A percentile compares a stretch with the other conserved stretches of the same genome.
phyloP scores from a whole-genome alignment of 345 rosid genomes.

The Euphorbia peplus region DNA sequence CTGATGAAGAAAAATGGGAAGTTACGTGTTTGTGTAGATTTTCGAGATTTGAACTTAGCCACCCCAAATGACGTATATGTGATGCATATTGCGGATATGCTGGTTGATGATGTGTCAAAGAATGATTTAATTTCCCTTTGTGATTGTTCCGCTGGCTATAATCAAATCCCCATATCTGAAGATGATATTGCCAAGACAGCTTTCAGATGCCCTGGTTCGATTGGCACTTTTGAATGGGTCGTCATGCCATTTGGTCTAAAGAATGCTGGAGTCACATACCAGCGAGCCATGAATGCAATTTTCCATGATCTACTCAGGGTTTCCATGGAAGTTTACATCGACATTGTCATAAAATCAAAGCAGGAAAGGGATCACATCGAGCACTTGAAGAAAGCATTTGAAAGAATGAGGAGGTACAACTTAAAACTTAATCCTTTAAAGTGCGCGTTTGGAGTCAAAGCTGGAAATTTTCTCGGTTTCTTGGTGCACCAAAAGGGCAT shows the following conservation, averaged over 20 bases:
- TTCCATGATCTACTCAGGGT: neutral
- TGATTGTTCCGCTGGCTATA: no score
- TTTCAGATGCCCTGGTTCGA: neutral
- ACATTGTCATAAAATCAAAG: neutral
- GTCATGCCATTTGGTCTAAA: neutral
- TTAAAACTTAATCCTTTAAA: neutral
- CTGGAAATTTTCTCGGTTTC: no score
- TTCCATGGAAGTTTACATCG: neutral
- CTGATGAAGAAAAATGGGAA: neutral
- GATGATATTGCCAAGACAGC: neutral
- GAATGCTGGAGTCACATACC: conserved; percentile 1
- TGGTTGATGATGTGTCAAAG: neutral
- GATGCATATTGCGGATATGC: neutral
- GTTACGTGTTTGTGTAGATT: neutral
- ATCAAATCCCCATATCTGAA: no score
- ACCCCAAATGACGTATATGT: neutral
- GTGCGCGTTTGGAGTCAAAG: neutral
- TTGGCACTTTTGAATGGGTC: neutral
- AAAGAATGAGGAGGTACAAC: neutral
- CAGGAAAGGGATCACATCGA: neutral
- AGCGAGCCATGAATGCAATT: neutral
- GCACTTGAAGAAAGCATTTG: neutral
- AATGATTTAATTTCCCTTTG: no score
- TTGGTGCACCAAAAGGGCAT: no score
- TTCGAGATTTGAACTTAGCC: neutral